Base-by-base conservation (phyloP, 2,329 filamentous ascomycete species). In the Phyllosticta citribraziliensis region DNA sequence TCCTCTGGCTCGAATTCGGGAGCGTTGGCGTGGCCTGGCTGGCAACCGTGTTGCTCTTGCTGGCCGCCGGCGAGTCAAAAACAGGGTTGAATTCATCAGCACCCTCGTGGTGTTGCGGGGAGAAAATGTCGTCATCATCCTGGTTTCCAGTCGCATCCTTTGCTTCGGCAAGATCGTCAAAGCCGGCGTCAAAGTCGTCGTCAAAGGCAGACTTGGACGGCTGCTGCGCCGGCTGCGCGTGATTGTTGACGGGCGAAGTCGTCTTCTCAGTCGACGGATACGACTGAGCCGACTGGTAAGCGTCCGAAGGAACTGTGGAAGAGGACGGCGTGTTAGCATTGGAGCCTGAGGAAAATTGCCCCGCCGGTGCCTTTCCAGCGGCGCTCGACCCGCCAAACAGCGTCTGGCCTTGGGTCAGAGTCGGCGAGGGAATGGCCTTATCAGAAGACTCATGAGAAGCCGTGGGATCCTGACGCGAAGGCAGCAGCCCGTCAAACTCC, bases 161-260 rank as follows among this genome's bases (percentile, higher is more conserved):
- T 53, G 90, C 90, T 69, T 95, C 90, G 63, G 90, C 86, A 17
- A 95, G 82, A 60, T 89, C 89, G 67, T 90, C 88, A 66, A 94
- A 94, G 52, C 91, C 89, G 65, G 87, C 84, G 56, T 91, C 89
- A 63, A 91, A 84, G 57, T 91, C 88, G 60, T 82, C 80, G 63
- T 89, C 86, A 70, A 91, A 90, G 1, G 83, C 80, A 59, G 73
- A 72, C 35, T 61, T 56, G 20, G 66, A 58, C 3, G 69, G 67
- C 3, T 56, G 56, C 50, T 62, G 56, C 27, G 33, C 12, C 19
- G 17, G 33, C 24, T 53, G 52, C 10, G 20, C 11, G 40, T 47
- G 40, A 14, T 47, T 47, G 58, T 51, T 60, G 47, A 50, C 47
- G 47, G 59, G 59, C 47, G 59, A 61, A 11, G 59, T 55, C 8